Evolutionary conservation across 2,329 filamentous ascomycete genomes (phyloP).

Genomic region (Fusarium scirpi): DNA sequence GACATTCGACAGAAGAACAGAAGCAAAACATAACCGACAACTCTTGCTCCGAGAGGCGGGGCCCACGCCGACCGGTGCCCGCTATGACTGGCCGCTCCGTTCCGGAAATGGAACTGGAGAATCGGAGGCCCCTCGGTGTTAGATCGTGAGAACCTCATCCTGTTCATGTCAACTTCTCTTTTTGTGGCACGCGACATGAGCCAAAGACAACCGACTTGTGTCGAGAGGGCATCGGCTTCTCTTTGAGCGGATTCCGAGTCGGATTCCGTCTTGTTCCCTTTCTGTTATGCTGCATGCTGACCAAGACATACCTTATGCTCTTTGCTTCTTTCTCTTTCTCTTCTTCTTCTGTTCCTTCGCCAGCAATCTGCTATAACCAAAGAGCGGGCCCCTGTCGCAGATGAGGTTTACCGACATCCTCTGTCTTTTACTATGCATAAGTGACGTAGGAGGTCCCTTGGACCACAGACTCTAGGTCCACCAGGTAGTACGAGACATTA

Average conservation of each 20-base stretch:
- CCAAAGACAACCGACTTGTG: background rate
- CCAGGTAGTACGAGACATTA: slow-evolving; percentile 12
- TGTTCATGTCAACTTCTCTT: slow-evolving; percentile 1
- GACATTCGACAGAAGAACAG: slow-evolving; percentile 6
- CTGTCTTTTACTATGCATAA: slow-evolving; percentile 29
- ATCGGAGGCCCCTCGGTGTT: slow-evolving; percentile 34
- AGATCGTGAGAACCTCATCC: slow-evolving; percentile 10
- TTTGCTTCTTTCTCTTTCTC: slow-evolving; percentile 2
- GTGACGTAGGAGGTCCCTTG: slow-evolving; percentile 41
- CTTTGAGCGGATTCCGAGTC: background rate
- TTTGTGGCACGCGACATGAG: slow-evolving; percentile 13
- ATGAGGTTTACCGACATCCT: slow-evolving; percentile 32
- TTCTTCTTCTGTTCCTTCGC: background rate
- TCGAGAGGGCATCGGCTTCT: background rate
- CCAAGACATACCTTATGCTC: slow-evolving; percentile 9
- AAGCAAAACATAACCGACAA: slow-evolving; percentile 12
- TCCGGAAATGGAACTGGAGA: slow-evolving; percentile 7
- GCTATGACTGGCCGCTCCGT: slow-evolving; percentile 33
- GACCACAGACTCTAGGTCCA: slow-evolving; percentile 22
- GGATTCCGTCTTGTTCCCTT: background rate
- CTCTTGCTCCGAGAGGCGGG: slow-evolving; percentile 34
- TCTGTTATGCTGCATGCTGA: slow-evolving; percentile 9
- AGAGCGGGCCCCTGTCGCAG: slow-evolving; percentile 22
- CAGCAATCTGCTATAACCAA: background rate
- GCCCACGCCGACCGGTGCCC: slow-evolving; percentile 42